Percentiles rank a stretch among this genome's conserved stretches.
Conservation (phyloP, 129 eudicot genomes). For the Tagetes patula region DNA sequence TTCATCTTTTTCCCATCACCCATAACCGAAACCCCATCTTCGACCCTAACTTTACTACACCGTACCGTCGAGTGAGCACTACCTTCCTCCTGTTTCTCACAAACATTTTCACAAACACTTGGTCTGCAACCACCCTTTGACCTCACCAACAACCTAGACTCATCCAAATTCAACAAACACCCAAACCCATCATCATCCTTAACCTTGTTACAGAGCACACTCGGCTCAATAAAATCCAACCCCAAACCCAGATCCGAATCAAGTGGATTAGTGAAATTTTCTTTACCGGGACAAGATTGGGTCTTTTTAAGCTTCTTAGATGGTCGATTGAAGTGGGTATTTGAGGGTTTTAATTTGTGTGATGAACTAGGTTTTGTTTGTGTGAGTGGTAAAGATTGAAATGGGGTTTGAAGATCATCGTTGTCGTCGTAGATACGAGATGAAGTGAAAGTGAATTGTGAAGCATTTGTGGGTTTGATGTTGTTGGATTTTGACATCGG, state of each 20-base stretch:
- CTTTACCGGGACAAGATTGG: constrained; percentile 39
- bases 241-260: constrained; percentile 27
- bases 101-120: constrained; percentile 39
- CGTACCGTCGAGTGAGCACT: too few relatives aligned
- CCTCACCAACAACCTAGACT: constrained; percentile 46
- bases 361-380: constrained; percentile 34
- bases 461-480: constrained; percentile 5
- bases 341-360: constrained; percentile 35
- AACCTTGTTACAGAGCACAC: constrained; percentile 26
- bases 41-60: background rate
- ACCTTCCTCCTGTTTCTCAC: constrained; percentile 6
- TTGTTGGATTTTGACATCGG: too few relatives aligned
- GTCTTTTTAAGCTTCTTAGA: constrained; percentile 48
- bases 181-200: constrained; percentile 13
- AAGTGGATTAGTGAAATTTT: constrained; percentile 26
- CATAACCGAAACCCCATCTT: background rate
- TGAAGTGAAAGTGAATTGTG: constrained; percentile 24
- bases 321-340: constrained; percentile 31
- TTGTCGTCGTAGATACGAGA: constrained; percentile 39
- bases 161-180: constrained; percentile 42
- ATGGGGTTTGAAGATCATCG: constrained; percentile 62
- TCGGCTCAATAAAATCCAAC: constrained; percentile 43
- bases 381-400: constrained; percentile 34
- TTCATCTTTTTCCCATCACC: constrained; percentile 13
- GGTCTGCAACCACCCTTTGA: constrained; percentile 16